These are phyloP conservation scores for Rosa rugosa DNA, from an alignment of 306 rosid genomes.

Conservation along the genomic window DNA sequence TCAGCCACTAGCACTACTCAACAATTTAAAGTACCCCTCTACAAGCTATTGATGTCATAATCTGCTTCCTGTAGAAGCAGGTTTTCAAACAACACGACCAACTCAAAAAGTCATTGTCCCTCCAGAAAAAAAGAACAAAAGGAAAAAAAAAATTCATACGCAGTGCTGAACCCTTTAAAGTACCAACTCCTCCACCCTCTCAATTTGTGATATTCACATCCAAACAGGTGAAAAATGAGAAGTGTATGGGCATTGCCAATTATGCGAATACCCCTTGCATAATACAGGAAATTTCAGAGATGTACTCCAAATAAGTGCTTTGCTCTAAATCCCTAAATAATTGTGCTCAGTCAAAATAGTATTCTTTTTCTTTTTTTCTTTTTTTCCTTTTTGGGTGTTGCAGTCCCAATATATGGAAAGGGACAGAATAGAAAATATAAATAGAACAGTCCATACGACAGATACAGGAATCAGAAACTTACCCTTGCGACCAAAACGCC, in stretches of 20 bases:
- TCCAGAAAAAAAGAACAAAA: neutral
- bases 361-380: no score
- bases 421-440: neutral
- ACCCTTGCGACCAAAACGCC: slow-evolving; percentile 94
- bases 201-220: neutral
- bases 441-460: neutral
- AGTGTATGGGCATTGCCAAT: neutral
- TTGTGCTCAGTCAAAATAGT: neutral
- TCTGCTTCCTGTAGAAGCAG: neutral
- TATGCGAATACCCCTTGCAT: neutral
- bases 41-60: neutral
- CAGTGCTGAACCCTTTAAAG: neutral
- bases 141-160: neutral
- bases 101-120: neutral
- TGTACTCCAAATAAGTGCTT: neutral
- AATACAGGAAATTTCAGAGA: neutral
- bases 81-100: neutral
- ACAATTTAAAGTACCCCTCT: neutral
- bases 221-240: neutral
- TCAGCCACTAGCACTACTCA: neutral
- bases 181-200: neutral
- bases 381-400: no score
- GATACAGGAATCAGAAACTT: slow-evolving; percentile 21
- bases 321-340: neutral
- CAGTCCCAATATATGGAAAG: neutral